Conservation (phyloP, 768 basidiomycete genomes). For the Leucogyrophana mollusca region DNA sequence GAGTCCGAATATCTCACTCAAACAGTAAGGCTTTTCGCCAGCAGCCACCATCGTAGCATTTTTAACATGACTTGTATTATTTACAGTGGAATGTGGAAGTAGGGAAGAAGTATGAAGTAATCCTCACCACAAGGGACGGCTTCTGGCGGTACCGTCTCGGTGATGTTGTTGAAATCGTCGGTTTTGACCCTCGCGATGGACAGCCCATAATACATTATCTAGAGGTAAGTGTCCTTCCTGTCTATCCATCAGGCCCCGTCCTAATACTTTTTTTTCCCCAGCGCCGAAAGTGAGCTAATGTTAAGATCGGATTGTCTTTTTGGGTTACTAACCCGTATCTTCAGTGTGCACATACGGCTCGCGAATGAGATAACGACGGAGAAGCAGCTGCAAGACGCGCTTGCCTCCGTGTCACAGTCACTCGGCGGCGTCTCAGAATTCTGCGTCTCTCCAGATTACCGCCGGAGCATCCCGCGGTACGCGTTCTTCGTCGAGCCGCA, state of each 20-base stretch:
- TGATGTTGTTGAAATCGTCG: slow-evolving; percentile 17
- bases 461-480: slow-evolving; percentile 14
- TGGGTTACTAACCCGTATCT: not conserved
- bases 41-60: not conserved
- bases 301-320: not conserved
- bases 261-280: slow-evolving; percentile 9
- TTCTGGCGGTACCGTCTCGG: slow-evolving; percentile 22
- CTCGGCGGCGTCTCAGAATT: slow-evolving; percentile 20
- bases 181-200: slow-evolving; percentile 21
- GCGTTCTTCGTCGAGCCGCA: slow-evolving; percentile 18
- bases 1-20: slow-evolving; percentile 18
- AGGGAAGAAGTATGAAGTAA: slow-evolving; percentile 16
- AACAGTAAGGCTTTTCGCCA: slow-evolving; percentile 5
- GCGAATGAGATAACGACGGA: slow-evolving; percentile 22
- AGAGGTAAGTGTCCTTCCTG: slow-evolving; percentile 11
- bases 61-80: slow-evolving; percentile 1
- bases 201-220: slow-evolving; percentile 20
- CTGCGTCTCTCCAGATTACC: slow-evolving; percentile 17
- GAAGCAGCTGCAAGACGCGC: slow-evolving; percentile 16
- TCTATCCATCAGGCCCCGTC: not conserved
- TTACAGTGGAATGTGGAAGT: slow-evolving; percentile 19
- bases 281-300: slow-evolving; percentile 19
- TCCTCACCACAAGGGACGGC: slow-evolving; percentile 23
- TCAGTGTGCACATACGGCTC: slow-evolving; percentile 17
- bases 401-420: slow-evolving; percentile 12